Base-by-base conservation (phyloP, 2,329 filamentous ascomycete genomes). In the Aspergillus neotritici region DNA sequence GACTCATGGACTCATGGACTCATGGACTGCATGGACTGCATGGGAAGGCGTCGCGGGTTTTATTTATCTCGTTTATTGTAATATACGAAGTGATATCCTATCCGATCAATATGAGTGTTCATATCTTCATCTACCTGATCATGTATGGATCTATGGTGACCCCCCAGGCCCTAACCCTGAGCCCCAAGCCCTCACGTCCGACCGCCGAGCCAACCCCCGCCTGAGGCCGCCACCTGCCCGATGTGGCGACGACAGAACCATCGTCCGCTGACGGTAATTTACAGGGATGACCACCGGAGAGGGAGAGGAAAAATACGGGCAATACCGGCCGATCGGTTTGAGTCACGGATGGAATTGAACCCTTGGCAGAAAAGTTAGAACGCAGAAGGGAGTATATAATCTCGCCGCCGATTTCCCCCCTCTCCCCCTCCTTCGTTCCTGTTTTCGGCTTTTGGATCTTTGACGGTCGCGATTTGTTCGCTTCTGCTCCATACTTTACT, bases 361-460 rank as follows among this genome's bases (percentile, higher is more conserved):
- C 25, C 28, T 33, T 15, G 31, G 31, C 17, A 30, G 31, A 33
- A 40, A 25, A 34, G 17, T 15, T 8, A 13, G 29, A 29, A 28
- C 16, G 14, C 11, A 34, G 31, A 47, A 40, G 16, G 15, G 8
- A 15, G 31, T 55, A 52, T 53, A 52, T 55, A 34, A 45, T 51
- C 43, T 41, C 43, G 34, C 34, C 48, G 45, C 40, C 43, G 48
- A 25, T 44, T 48, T 46, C 50, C 46, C 47, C 30, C 31, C 31
- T 11, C 12, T 34, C 8, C 31, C 39, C 39, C 39, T 33, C 31
- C 39, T 48, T 46, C 48, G 33, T 46, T 51, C 43, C 41, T 54
- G 55, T 53, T 52, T 52, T 37, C 51, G 52, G 50, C 46, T 57
- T 57, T 56, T 54, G 50, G 49, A 42, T 54, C 47, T 56, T 55